Conservation (phyloP, 1,284 basidiomycete species). For the Lignosus rhinocerotis region DNA sequence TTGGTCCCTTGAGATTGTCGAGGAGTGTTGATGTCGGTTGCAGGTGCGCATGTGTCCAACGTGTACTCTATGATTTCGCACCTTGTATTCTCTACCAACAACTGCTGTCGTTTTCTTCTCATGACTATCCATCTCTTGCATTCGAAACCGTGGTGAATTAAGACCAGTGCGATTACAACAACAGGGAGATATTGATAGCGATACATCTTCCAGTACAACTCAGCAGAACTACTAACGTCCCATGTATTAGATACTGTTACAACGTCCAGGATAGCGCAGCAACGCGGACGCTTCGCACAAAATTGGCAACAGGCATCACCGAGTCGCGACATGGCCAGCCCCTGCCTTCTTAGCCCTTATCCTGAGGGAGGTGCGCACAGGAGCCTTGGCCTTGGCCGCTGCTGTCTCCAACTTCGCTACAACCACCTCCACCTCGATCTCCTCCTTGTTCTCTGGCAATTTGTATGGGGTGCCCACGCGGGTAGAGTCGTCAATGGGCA, state of each 20-base stretch:
- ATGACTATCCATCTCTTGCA: not conserved
- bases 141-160: not conserved
- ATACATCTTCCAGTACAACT: not conserved
- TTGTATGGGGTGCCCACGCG: not conserved
- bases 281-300: not conserved
- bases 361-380: not conserved
- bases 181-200: not conserved
- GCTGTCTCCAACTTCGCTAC: not conserved
- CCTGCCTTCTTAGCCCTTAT: not conserved
- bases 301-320: not conserved
- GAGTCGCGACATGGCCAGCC: not conserved
- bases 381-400: not conserved
- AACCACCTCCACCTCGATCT: not conserved
- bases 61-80: slow-evolving; percentile 8
- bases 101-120: not conserved
- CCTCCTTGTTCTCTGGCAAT: not conserved
- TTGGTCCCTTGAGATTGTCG: not conserved
- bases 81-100: slow-evolving; percentile 2
- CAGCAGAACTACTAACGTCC: not conserved
- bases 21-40: not conserved
- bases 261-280: not conserved
- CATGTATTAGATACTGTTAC: not conserved
- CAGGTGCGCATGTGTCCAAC: slow-evolving; percentile 15
- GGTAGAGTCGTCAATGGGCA: not conserved
- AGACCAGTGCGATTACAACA: not conserved